Evolutionary conservation across 1,139 yeast genomes (phyloP), one percentile per base, ranked within the genome.

Genomic region (Citeromyces siamensis): DNA sequence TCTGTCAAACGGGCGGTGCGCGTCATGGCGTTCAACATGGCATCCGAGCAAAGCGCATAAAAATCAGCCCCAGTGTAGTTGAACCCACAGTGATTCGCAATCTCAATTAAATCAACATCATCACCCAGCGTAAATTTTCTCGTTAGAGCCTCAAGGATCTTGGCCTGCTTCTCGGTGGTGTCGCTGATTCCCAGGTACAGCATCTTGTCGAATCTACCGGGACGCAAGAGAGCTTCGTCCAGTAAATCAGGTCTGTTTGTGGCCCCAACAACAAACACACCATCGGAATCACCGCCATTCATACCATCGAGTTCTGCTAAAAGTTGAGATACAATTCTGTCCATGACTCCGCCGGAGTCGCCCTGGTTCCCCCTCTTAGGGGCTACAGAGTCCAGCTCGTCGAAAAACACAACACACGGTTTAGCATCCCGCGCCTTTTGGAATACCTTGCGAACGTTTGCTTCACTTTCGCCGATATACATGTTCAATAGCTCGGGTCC

Each of bases 391-490:
- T 90, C 98, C 58, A 90, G 70, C 58, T 90, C 98, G 60, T 90
- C 98, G 51, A 90, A 90, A 56, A 90, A 90, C 27, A 90, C 88
- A 26, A 90, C 95, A 65, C 98, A 90, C 1, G 98, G 98, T 51
- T 81, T 82, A 10, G 97, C 95, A 57, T 90, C 97, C 42, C 97
- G 66, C 0, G 97, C 97, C 46, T 72, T 75, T 57, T 88, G 95
- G 58, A 90, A 90, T 6, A 90, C 95, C 39, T 86, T 69, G 42
- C 98, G 74, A 12, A 90, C 97, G 55, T 90, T 90, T 14, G 97
- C 96, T 59, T 90, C 98, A 2, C 95, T 84, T 56, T 90, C 98
- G 55, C 98, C 98, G 59, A 90, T 90, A 56, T 90, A 90, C 97
- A 88, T 90, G 55, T 90, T 88, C 45, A 88, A 67, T 42, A 88